Evolutionary conservation across 1,284 basidiomycete genomes (phyloP), one percentile per base, ranked within the genome.

Genomic region (Apiotrichum laibachii): DNA sequence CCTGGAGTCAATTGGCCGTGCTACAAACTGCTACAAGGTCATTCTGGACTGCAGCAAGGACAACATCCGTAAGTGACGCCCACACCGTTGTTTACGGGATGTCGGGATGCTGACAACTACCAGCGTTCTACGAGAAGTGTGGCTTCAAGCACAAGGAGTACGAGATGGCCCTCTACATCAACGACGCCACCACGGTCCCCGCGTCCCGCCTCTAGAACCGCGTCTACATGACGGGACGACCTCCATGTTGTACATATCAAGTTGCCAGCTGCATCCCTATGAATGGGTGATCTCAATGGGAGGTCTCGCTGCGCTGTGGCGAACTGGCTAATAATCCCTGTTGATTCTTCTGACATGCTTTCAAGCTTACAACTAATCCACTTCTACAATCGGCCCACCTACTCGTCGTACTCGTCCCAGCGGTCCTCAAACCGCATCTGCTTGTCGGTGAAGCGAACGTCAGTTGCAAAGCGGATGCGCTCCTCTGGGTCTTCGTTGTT

Each of bases 41-140:
- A 97, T 99, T 66, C 79, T 98, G 69, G 96, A 99, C 77, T 99
- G 95, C 78, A 92, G 85, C 72, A 86, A 91, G 63, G 82, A 85
- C 54, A 99, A 98, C 70, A 88, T 93, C 65, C 87, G 93, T 96
- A 75, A 79, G 92, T 53, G 0, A 10, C 8, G 12, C 18, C 13
- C 4, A 42, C 16, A 16, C 16, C 18, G 3, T 34, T 16, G 21
- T 21, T 22, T 22, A 21, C 19, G n/a, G 18, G 26, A 7, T 52
- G 48, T 55, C 19, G n/a, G 18, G 26, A 7, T 52, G 48, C 56
- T 61, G 26, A 55, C 55, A 12, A 33, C 6, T 37, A 12, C 35
- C 73, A 94, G 92, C 90, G 1, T 99, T 99, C 81, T 99, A 99
- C 78, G 83, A 92, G 79, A 98, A 97, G 79, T 99, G 95, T 75